Conservation (phyloP, 179 eudicot genomes). For the Heliamphora pulchella region DNA sequence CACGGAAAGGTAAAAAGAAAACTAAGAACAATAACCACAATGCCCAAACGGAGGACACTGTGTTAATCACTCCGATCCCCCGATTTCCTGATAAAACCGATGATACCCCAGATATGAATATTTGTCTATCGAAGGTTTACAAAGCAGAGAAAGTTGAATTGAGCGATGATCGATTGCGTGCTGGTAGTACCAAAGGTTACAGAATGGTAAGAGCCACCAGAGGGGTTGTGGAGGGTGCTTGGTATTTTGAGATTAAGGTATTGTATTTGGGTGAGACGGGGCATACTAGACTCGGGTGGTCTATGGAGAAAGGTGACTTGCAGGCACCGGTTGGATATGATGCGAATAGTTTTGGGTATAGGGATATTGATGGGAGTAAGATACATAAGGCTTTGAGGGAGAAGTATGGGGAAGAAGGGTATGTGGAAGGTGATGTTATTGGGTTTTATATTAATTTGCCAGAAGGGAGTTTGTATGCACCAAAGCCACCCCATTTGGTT, state of each 20-base stretch:
- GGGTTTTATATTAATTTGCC: slow-evolving; percentile 90
- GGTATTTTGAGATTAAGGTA: slow-evolving; percentile 84
- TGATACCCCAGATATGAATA: slow-evolving; percentile 47
- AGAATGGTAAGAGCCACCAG: slow-evolving; percentile 94
- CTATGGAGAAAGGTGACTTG: slow-evolving; percentile 91
- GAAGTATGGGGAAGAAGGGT: slow-evolving; percentile 81
- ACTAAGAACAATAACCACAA: slow-evolving; percentile 20
- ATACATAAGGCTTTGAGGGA: slow-evolving; percentile 90
- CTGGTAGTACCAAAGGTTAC: slow-evolving; percentile 84
- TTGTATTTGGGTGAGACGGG: slow-evolving; percentile 76
- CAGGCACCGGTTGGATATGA: slow-evolving; percentile 98
- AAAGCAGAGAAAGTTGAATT: slow-evolving; percentile 93
- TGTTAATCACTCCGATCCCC: slow-evolving; percentile 58
- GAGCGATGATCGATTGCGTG: slow-evolving; percentile 73
- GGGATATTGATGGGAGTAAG: slow-evolving; percentile 95
- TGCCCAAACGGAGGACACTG: slow-evolving; percentile 35
- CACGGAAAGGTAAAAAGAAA: slow-evolving; percentile 69
- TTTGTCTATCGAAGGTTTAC: slow-evolving; percentile 68
- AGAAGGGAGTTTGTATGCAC: slow-evolving; percentile 58
- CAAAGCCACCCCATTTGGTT: slow-evolving; percentile 61
- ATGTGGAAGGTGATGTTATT: slow-evolving; percentile 83
- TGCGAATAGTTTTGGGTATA: slow-evolving; percentile 79
- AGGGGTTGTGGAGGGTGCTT: slow-evolving; percentile 78
- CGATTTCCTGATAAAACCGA: slow-evolving; percentile 72
- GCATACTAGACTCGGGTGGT: slow-evolving; percentile 89